phyloP scores from a whole-genome alignment of 768 basidiomycete genomes.

The Lactifluus hygrophoroides region DNA sequence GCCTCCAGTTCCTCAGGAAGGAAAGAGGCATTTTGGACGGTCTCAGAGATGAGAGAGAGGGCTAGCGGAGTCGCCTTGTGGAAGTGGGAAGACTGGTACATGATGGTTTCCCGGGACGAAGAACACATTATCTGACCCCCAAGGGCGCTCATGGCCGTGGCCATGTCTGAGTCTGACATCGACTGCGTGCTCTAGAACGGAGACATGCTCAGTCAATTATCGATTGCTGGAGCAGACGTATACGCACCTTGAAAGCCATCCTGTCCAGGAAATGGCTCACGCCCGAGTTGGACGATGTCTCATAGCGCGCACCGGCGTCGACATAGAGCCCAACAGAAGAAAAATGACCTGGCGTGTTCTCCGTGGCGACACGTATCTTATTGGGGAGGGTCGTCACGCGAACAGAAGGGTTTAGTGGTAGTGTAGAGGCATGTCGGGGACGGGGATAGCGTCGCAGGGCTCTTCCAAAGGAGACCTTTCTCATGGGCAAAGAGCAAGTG shows the following conservation, averaged over 20 bases:
- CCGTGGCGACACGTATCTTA: conserved; percentile 86
- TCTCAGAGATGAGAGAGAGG: conserved; percentile 85
- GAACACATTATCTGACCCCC: conserved; percentile 91
- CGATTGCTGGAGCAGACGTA: not conserved
- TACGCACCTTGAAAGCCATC: conserved; percentile 88
- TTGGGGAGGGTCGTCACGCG: conserved; percentile 84
- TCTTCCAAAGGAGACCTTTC: conserved; percentile 8
- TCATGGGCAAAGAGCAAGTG: conserved; percentile 1
- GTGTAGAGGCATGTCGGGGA: conserved; percentile 13
- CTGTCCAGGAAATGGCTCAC: conserved; percentile 90
- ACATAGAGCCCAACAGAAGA: conserved; percentile 89
- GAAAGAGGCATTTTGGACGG: conserved; percentile 72
- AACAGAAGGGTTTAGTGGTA: conserved; percentile 29
- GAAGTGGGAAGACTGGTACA: conserved; percentile 97
- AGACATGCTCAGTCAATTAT: not conserved
- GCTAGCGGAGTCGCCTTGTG: conserved; percentile 74
- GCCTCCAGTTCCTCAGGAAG: conserved; percentile 68
- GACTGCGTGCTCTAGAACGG: conserved; percentile 56
- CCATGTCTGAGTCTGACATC: conserved; percentile 71
- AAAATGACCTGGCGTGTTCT: conserved; percentile 88
- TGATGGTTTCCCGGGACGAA: conserved; percentile 86
- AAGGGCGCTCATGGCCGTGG: conserved; percentile 66
- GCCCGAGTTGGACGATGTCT: conserved; percentile 61
- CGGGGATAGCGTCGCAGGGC: conserved; percentile 9
- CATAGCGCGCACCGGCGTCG: conserved; percentile 90